phyloP scores from a whole-genome alignment of 2,329 filamentous ascomycete genomes.

The Camptophora hylomeconis region DNA sequence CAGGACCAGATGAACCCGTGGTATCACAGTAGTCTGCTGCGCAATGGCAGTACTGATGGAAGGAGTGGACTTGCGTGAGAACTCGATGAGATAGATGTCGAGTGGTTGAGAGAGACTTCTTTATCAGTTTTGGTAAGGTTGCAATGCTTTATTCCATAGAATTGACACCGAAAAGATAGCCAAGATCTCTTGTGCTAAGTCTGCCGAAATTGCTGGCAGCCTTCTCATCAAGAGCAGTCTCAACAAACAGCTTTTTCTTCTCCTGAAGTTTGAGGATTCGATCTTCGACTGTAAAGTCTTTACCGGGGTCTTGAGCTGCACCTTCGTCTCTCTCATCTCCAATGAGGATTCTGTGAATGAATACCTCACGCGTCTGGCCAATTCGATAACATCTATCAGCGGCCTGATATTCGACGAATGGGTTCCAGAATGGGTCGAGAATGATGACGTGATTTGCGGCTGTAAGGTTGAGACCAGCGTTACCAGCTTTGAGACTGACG shows the following conservation, averaged over 20 bases:
- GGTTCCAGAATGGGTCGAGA: slow-evolving; percentile 90
- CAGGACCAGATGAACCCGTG: too few relatives aligned
- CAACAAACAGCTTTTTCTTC: slow-evolving; percentile 63
- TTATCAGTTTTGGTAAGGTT: too few relatives aligned
- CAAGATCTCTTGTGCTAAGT: slow-evolving; percentile 53
- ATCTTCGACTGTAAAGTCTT: slow-evolving; percentile 60
- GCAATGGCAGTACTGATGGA: too few relatives aligned
- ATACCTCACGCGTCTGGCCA: slow-evolving; percentile 60
- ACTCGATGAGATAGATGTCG: too few relatives aligned
- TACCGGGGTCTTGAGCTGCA: neutral
- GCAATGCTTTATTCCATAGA: too few relatives aligned
- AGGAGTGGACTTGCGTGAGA: too few relatives aligned
- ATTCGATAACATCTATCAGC: slow-evolving; percentile 83
- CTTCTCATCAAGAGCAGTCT: slow-evolving; percentile 66
- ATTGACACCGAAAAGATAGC: slow-evolving; percentile 48
- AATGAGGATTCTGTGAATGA: slow-evolving; percentile 68
- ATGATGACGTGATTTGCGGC: slow-evolving; percentile 77
- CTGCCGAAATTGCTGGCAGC: slow-evolving; percentile 54
- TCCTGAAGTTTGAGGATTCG: slow-evolving; percentile 70
- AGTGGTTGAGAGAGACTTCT: too few relatives aligned
- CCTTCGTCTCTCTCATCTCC: slow-evolving; percentile 26
- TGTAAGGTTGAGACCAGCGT: slow-evolving; percentile 75
- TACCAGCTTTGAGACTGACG: slow-evolving; percentile 67
- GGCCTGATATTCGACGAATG: slow-evolving; percentile 69
- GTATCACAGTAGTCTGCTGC: too few relatives aligned